Conservation (phyloP, 768 basidiomycete genomes). For the Macrolepiota dolichaula region DNA sequence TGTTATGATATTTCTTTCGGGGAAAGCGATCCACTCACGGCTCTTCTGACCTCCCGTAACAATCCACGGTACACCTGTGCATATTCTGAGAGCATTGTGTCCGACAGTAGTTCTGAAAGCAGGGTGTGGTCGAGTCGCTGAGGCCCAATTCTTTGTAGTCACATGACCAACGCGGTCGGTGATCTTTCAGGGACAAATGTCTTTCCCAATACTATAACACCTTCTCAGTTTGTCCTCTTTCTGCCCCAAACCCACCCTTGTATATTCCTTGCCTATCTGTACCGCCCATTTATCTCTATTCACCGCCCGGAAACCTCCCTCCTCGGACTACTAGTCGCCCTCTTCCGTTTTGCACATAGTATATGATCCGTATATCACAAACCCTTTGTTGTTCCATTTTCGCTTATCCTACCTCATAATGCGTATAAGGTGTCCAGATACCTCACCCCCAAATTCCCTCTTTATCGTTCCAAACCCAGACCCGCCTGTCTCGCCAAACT, state of each 20-base stretch:
- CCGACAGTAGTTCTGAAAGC: neutral
- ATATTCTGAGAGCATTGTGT: constrained; percentile 28
- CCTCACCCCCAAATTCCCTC: constrained; percentile 2
- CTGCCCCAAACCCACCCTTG: neutral
- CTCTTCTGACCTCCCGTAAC: constrained; percentile 51
- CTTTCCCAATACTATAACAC: neutral
- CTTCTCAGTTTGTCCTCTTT: neutral
- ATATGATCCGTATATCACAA: constrained; percentile 2
- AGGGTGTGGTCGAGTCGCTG: neutral
- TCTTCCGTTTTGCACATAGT: neutral
- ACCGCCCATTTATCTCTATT: neutral
- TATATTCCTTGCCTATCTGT: neutral
- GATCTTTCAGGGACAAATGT: neutral
- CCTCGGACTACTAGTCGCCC: neutral
- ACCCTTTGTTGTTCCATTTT: neutral
- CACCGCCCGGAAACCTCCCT: neutral
- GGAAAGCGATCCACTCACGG: constrained; percentile 33
- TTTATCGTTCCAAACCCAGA: neutral
- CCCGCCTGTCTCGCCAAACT: neutral
- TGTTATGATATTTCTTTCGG: neutral
- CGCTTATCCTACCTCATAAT: neutral
- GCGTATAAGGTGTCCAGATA: constrained; percentile 9
- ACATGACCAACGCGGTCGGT: neutral
- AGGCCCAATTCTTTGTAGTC: neutral
- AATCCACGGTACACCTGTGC: constrained; percentile 45